Evolutionary conservation across 257 asterid species (phyloP).

Genomic region (Primulina eburnea): DNA sequence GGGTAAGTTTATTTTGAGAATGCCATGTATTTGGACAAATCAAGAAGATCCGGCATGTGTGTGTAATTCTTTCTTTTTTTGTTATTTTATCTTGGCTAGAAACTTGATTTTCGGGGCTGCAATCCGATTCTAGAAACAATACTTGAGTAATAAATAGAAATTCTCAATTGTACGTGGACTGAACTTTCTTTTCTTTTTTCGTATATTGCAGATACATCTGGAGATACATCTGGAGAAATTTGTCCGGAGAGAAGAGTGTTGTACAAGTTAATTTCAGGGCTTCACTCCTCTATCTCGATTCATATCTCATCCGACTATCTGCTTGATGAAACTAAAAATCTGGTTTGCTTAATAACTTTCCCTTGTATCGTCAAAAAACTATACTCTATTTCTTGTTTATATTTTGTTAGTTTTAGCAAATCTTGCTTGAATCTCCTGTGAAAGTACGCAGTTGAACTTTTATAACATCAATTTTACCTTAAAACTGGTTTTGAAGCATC

Average conservation of each 20-base stretch:
- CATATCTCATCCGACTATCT: constrained; percentile 85
- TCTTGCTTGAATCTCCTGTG: not conserved
- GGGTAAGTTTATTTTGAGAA: not conserved
- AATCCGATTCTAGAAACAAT: not conserved
- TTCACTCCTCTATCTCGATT: constrained; percentile 84
- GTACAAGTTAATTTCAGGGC: constrained; percentile 92
- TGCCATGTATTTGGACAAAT: not conserved
- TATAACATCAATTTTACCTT: not conserved
- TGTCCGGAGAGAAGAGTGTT: constrained; percentile 83
- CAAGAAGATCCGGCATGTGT: not conserved
- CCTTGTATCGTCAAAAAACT: constrained; percentile 13
- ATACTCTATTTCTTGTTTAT: not conserved
- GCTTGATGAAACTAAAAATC: constrained; percentile 70
- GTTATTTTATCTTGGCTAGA: not conserved
- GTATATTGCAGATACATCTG: constrained; percentile 56
- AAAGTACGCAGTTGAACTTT: constrained; percentile 1
- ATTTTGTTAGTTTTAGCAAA: not conserved
- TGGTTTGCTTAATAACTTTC: constrained; percentile 41
- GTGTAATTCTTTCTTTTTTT: not conserved
- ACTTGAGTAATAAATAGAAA: not conserved
- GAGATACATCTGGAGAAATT: constrained; percentile 83
- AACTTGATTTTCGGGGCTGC: not conserved
- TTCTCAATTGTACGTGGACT: constrained; percentile 14
- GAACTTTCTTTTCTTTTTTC: constrained; percentile 7
- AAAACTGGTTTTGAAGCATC: not conserved